Base-by-base conservation (phyloP, 2,329 filamentous ascomycete species). In the Nothophoma quercina region DNA sequence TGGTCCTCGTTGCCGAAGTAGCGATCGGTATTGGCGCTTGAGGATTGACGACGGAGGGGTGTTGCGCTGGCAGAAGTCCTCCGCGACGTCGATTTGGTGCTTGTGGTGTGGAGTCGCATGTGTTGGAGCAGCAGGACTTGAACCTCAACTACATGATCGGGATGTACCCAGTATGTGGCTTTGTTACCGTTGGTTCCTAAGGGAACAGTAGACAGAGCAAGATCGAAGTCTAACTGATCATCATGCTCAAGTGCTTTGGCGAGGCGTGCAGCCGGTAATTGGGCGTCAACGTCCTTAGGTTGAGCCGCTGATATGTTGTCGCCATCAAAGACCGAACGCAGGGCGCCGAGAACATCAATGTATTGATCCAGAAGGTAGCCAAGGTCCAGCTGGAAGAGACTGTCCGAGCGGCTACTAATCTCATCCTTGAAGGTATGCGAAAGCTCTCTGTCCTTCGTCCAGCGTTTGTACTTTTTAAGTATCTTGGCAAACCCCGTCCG, bases 381-480 rank as follows among this genome's bases (percentile, higher is more conserved):
- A 55, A 91, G 84, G 69, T 91, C 85, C 59, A 85, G 80, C 42
- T 82, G 82, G 7, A 87, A 88, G 67, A 93, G 91, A 73, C 87
- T 90, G 72, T 87, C 88, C 4, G 85, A 86, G 47, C 85, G 80
- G 41, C 79, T 78, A 39, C 91, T 79, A 19, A 93, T 76, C 61
- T 87, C 83, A 23, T 87, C 81, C 55, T 83, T 85, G 73, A 95
- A 89, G 19, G 87, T 84, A 36, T 79, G 77, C 55, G 83, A 83
- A 18, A 95, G 78, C 0, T 83, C 80, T 5, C 79, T 79, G 18
- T 90, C 92, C 32, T 86, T 86, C 3, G 90, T 93, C 91, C 91
- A 95, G 82, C 92, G 93, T 82, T 88, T 79, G 75, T 95, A 93
- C 70, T 96, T 96, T 72, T 93, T 95, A 26, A 93, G 78, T 29